These are phyloP conservation scores for Cadophora malorum DNA, from an alignment of 2,329 filamentous ascomycete genomes.

Conservation along the genomic window DNA sequence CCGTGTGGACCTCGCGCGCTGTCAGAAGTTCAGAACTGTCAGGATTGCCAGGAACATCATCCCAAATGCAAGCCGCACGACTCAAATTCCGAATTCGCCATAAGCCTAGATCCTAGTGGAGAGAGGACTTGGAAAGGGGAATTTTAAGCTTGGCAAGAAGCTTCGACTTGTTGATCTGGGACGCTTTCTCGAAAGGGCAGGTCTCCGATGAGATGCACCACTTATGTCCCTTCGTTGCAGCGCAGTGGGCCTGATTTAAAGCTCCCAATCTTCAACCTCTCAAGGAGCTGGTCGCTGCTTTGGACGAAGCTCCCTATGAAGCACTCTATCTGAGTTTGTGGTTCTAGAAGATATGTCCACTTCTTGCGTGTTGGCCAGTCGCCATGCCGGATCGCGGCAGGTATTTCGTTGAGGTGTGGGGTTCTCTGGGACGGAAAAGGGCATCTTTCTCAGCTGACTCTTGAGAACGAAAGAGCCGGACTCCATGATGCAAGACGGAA, in stretches of 20 bases:
- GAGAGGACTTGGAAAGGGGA: background rate
- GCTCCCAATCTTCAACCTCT: background rate
- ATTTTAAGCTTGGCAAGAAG: background rate
- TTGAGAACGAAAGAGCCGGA: background rate
- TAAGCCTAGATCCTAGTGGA: background rate
- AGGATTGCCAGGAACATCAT: background rate
- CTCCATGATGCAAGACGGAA: background rate
- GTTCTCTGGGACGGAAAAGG: background rate
- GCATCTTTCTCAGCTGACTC: background rate
- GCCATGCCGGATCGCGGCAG: background rate
- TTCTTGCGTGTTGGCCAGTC: background rate
- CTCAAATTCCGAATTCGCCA: background rate
- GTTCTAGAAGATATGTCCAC: background rate
- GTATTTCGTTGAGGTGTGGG: background rate
- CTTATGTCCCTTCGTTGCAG: background rate
- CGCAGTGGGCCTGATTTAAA: background rate
- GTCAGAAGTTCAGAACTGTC: background rate
- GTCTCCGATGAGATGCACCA: background rate
- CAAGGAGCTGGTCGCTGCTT: background rate
- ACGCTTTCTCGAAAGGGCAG: background rate
- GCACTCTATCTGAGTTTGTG: slow-evolving; percentile 15
- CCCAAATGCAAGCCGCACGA: background rate
- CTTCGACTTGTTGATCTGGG: slow-evolving; percentile 1
- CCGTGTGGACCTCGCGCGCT: background rate
- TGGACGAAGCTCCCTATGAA: background rate